Evolutionary conservation across 2,329 filamentous ascomycete species (phyloP).

Genomic region (Chaetomium strumarium): DNA sequence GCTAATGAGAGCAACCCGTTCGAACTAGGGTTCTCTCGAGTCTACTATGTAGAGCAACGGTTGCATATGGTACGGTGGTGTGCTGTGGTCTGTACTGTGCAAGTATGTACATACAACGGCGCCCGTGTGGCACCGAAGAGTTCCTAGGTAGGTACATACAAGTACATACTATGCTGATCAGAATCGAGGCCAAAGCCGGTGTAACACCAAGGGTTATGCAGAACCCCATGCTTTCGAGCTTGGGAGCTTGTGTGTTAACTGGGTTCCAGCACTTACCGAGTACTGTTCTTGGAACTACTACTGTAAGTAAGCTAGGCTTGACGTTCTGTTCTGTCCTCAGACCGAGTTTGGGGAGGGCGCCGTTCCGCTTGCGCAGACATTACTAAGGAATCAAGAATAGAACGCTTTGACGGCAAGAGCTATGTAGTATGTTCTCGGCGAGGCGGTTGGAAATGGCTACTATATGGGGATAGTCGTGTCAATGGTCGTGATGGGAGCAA

Average conservation of each 20-base stretch:
- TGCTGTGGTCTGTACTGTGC: too few species aligned
- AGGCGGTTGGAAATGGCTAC: neutral
- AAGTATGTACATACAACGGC: too few species aligned
- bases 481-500: constrained; percentile 2
- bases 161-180: too few species aligned
- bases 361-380: neutral
- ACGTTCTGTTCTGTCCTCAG: neutral
- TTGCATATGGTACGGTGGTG: neutral
- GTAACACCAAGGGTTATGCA: too few species aligned
- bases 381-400: constrained; percentile 8
- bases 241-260: neutral
- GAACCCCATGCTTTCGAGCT: too few species aligned
- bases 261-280: neutral
- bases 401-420: constrained; percentile 19
- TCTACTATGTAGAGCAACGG: neutral
- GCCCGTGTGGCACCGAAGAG: too few species aligned
- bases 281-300: too few species aligned
- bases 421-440: constrained; percentile 9
- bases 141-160: too few species aligned
- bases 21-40: neutral
- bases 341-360: neutral
- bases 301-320: too few species aligned
- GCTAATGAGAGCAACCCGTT: constrained; percentile 15
- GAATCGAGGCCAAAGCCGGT: too few species aligned
- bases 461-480: neutral